Conservation (phyloP, 2,329 filamentous ascomycete species). For the Emmonsiellopsis sp. region DNA sequence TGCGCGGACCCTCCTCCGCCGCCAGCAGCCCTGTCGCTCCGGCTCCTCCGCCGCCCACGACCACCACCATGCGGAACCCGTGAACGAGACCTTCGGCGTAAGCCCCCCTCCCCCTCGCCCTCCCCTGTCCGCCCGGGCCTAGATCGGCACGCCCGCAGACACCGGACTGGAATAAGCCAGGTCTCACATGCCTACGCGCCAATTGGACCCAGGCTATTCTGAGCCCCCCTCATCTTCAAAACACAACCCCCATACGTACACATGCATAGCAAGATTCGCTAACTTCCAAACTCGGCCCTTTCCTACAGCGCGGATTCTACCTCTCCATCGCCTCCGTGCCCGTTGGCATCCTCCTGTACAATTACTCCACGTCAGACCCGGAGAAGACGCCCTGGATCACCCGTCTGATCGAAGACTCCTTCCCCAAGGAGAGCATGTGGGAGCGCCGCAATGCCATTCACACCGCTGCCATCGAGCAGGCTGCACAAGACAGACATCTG, state of each 20-base stretch:
- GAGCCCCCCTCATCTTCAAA: background rate
- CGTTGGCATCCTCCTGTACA: slow-evolving; percentile 35
- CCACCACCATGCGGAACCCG: slow-evolving; percentile 30
- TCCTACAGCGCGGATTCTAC: slow-evolving; percentile 39
- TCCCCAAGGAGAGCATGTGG: slow-evolving; percentile 44
- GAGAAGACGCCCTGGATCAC: slow-evolving; percentile 33
- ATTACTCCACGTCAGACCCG: slow-evolving; percentile 28
- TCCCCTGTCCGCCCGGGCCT: background rate
- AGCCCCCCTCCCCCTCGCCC: slow-evolving; percentile 17
- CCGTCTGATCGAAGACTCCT: slow-evolving; percentile 47
- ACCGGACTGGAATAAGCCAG: background rate
- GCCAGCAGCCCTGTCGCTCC: slow-evolving; percentile 36
- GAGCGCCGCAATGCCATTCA: slow-evolving; percentile 52
- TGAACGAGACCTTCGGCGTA: slow-evolving; percentile 40
- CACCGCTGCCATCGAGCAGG: slow-evolving; percentile 53
- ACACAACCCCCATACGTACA: background rate
- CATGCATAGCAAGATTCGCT: background rate
- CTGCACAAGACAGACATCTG: slow-evolving; percentile 53
- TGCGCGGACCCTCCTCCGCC: slow-evolving; percentile 29
- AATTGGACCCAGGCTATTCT: background rate
- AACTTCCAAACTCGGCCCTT: background rate
- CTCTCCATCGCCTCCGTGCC: slow-evolving; percentile 35
- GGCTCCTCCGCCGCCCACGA: slow-evolving; percentile 32
- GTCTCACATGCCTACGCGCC: background rate
- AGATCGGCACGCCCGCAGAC: background rate